Evolutionary conservation across 306 rosid species (phyloP).

Genomic region (Crataegus laevigata): DNA sequence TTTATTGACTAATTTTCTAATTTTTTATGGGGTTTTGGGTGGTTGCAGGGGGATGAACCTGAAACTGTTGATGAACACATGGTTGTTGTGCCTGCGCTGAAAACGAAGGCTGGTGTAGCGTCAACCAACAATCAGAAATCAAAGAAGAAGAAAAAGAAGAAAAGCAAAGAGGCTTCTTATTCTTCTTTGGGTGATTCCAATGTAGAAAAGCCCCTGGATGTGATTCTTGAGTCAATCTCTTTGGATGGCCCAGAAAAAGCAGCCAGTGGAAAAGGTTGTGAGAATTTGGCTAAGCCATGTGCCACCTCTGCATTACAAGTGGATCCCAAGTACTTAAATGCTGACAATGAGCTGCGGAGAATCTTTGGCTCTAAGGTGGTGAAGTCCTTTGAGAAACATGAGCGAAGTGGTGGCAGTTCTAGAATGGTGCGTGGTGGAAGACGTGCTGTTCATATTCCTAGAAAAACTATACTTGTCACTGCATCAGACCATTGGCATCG

Average conservation of each 20-base stretch:
- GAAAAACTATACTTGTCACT: conserved; percentile 70
- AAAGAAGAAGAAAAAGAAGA: conserved; percentile 92
- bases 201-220: conserved; percentile 49
- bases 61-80: conserved; percentile 1
- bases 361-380: conserved; percentile 96
- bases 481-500: conserved; percentile 81
- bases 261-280: conserved; percentile 19
- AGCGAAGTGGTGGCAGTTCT: conserved; percentile 70
- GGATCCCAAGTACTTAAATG: conserved; percentile 85
- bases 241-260: conserved; percentile 30
- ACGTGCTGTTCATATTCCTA: conserved; percentile 47
- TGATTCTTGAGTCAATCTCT: conserved; percentile 47
- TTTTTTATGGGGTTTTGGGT: not conserved
- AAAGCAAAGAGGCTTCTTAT: conserved; percentile 43
- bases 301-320: conserved; percentile 41
- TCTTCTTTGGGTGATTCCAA: conserved; percentile 22
- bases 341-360: conserved; percentile 79
- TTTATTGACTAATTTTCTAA: too few species aligned
- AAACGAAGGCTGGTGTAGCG: conserved; percentile 19
- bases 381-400: conserved; percentile 72
- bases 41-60: conserved; percentile 11
- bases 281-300: conserved; percentile 28
- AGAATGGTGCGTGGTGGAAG: conserved; percentile 78
- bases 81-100: conserved; percentile 14
- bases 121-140: conserved; percentile 47